Evolutionary conservation across 1,139 yeast genomes (phyloP).

Genomic region (Diutina neorugosa): DNA sequence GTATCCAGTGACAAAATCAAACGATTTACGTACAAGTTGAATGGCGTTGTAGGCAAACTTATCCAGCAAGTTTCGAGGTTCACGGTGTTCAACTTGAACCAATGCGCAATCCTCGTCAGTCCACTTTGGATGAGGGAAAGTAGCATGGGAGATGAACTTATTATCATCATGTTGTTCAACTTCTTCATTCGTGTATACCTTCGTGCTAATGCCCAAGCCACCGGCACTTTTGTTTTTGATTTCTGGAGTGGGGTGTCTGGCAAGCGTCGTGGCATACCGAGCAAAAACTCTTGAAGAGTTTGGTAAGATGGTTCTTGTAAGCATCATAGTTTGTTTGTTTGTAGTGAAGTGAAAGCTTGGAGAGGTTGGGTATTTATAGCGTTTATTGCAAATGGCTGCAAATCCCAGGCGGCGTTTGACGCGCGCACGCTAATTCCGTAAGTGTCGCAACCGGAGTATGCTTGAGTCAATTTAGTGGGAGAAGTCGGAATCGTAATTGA

Average conservation of each 20-base stretch:
- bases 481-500: background rate
- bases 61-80: conserved; percentile 38
- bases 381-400: background rate
- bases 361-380: background rate
- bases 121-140: conserved; percentile 48
- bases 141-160: conserved; percentile 24
- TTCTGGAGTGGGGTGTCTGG: background rate
- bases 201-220: background rate
- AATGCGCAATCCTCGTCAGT: conserved; percentile 32
- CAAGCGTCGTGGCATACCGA: background rate
- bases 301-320: background rate
- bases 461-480: background rate
- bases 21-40: conserved; percentile 30
- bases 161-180: conserved; percentile 7
- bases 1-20: conserved; percentile 60
- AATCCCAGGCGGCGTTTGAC: background rate
- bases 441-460: background rate
- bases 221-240: background rate
- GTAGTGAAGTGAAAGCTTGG: background rate
- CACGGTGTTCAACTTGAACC: conserved; percentile 41
- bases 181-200: background rate
- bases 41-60: conserved; percentile 38
- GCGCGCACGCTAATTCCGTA: background rate
- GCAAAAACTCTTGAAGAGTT: background rate
- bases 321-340: background rate